Percentiles rank a stretch among this genome's conserved stretches.
Evolutionary conservation across 2,329 filamentous ascomycete species (phyloP).

Genomic region (Alternaria arbusti): DNA sequence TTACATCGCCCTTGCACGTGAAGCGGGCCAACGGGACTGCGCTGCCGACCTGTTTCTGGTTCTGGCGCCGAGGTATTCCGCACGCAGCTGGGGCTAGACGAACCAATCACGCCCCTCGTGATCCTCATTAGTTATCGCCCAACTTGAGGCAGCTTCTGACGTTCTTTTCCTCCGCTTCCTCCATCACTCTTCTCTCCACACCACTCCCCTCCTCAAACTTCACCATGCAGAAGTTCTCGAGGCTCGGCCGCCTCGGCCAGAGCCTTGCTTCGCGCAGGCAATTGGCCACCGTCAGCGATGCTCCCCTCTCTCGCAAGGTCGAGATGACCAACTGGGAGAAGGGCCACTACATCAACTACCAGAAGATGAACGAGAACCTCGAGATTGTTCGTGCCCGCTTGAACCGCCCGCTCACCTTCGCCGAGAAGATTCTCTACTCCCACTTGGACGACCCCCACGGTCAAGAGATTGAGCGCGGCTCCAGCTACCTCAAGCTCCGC

Average conservation of each 20-base stretch:
- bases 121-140: slow-evolving; percentile 46
- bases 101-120: slow-evolving; percentile 40
- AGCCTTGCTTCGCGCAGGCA: slow-evolving; percentile 66
- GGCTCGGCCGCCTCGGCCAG: slow-evolving; percentile 71
- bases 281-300: slow-evolving; percentile 87
- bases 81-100: slow-evolving; percentile 28
- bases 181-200: slow-evolving; percentile 45
- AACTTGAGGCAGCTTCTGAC: slow-evolving; percentile 43
- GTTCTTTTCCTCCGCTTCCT: slow-evolving; percentile 42
- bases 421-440: slow-evolving; percentile 99
- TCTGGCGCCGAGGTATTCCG: slow-evolving; percentile 38
- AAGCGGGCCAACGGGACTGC: slow-evolving; percentile 42
- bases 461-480: slow-evolving; percentile 95
- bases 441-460: slow-evolving; percentile 96
- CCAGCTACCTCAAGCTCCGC: slow-evolving; percentile 94
- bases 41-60: slow-evolving; percentile 28
- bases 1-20: slow-evolving; percentile 31
- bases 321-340: slow-evolving; percentile 97
- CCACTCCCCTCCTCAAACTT: slow-evolving; percentile 41
- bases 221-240: slow-evolving; percentile 74
- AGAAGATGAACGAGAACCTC: slow-evolving; percentile 98
- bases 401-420: slow-evolving; percentile 91
- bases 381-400: slow-evolving; percentile 86
- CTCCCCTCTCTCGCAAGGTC: slow-evolving; percentile 91
- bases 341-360: slow-evolving; percentile 97